Percentiles rank a stretch among this genome's conserved stretches.
These are phyloP conservation scores for Dillenia turbinata DNA, from an alignment of 164 flowering plant genomes.

Conservation along the genomic window DNA sequence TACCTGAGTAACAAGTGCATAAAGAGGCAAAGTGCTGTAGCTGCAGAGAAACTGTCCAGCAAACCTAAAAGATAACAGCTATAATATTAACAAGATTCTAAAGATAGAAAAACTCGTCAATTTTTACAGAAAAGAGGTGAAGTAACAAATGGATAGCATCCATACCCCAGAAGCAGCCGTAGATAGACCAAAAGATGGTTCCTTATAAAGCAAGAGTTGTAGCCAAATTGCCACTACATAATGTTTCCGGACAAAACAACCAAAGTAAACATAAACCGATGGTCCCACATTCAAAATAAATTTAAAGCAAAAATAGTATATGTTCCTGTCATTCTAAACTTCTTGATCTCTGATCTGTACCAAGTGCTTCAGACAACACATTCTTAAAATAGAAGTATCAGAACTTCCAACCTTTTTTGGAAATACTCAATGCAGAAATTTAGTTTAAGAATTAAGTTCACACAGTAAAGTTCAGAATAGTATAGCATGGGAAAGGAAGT, in stretches of 20 bases:
- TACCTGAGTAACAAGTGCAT: constrained; percentile 99
- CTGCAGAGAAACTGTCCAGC: constrained; percentile 91
- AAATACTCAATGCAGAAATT: too few relatives aligned
- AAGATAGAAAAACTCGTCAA: not conserved
- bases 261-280: too few relatives aligned
- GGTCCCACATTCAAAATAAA: too few relatives aligned
- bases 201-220: constrained; percentile 82
- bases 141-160: not conserved
- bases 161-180: constrained; percentile 81
- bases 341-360: too few relatives aligned
- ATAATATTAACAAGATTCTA: not conserved
- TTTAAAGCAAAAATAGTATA: too few relatives aligned
- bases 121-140: too few relatives aligned
- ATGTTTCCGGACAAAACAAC: too few relatives aligned
- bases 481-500: constrained; percentile 16
- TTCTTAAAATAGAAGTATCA: too few relatives aligned
- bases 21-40: constrained; percentile 94
- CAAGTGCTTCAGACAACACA: too few relatives aligned
- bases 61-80: constrained; percentile 28
- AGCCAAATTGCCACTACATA: constrained; percentile 97
- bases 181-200: constrained; percentile 75
- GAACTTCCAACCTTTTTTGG: too few relatives aligned
- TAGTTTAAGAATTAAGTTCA: too few relatives aligned
- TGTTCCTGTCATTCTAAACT: too few relatives aligned
- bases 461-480: constrained; percentile 1